Evolutionary conservation across 139 green algal genomes (phyloP).

Genomic region (Chlorella sp.): DNA sequence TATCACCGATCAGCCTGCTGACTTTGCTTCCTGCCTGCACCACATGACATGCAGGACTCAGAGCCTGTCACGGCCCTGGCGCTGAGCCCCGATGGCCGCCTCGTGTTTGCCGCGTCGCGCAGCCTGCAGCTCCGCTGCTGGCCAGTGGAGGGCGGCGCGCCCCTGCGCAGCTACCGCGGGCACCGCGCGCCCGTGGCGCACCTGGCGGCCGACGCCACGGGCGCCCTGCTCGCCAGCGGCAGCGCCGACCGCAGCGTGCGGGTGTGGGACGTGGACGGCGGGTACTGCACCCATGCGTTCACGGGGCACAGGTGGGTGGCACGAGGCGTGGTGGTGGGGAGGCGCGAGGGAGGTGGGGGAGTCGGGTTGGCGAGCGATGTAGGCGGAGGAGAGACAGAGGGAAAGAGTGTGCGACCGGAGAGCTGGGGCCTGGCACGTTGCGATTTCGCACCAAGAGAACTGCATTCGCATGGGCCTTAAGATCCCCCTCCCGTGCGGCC

Average conservation of each 20-base stretch:
- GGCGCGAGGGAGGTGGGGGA: background rate
- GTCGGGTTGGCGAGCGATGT: background rate
- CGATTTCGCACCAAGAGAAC: background rate
- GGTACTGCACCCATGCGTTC: constrained; percentile 93
- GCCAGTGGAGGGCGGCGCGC: constrained; percentile 55
- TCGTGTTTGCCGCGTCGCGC: constrained; percentile 78
- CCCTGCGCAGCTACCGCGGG: constrained; percentile 61
- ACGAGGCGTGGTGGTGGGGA: background rate
- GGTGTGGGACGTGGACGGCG: constrained; percentile 76
- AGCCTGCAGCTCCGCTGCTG: constrained; percentile 74
- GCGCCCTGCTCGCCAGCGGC: constrained; percentile 78
- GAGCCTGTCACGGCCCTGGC: constrained; percentile 88
- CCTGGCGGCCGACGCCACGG: constrained; percentile 78
- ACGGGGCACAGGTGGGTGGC: constrained; percentile 64
- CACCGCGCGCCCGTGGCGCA: constrained; percentile 79
- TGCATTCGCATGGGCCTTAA: constrained; percentile 20
- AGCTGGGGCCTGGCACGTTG: background rate
- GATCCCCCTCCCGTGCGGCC: constrained; percentile 29
- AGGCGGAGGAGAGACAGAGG: too few species aligned
- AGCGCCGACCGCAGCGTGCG: constrained; percentile 73
- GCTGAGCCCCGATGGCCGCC: constrained; percentile 69
- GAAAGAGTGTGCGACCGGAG: too few species aligned
- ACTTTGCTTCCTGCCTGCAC: background rate
- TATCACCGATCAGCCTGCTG: background rate
- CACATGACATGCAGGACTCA: constrained; percentile 62